Evolutionary conservation across 1,284 basidiomycete species (phyloP).

Genomic region (Marasmius sp.): DNA sequence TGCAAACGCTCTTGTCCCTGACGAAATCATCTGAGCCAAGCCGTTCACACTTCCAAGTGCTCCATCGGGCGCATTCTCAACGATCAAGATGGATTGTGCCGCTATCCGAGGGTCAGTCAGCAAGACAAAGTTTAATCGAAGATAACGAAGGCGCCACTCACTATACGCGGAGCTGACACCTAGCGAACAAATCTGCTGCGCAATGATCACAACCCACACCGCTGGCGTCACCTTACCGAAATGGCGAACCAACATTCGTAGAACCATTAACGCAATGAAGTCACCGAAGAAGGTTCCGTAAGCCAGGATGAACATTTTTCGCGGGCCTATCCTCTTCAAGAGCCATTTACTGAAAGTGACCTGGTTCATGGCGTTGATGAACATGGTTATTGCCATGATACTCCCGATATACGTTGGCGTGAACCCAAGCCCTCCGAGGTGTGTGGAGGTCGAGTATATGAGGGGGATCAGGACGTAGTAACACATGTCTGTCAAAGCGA

Average conservation of each 20-base stretch:
- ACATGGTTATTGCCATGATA: conserved; percentile 19
- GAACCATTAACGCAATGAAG: neutral
- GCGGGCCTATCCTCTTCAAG: neutral
- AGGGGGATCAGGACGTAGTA: conserved; percentile 23
- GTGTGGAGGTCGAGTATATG: conserved; percentile 16
- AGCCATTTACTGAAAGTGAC: neutral
- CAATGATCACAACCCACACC: neutral
- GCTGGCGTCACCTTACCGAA: neutral
- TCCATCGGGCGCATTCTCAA: conserved; percentile 9
- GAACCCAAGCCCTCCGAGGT: conserved; percentile 19
- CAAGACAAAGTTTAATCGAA: neutral
- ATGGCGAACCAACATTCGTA: neutral
- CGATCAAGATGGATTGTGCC: conserved; percentile 2
- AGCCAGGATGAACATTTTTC: neutral
- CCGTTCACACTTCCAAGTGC: conserved; percentile 21
- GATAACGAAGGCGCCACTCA: neutral
- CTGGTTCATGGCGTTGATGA: conserved; percentile 25
- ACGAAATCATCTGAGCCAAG: conserved; percentile 20
- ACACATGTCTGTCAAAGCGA: conserved; percentile 36
- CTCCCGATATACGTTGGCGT: conserved; percentile 17
- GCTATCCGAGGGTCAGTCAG: neutral
- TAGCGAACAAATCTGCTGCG: neutral
- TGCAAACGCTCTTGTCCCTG: conserved; percentile 7
- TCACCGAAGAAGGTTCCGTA: neutral
- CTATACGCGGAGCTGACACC: conserved; percentile 1